These are phyloP conservation scores for Hypholoma fasciculare DNA, from an alignment of 768 basidiomycete species.

Conservation along the genomic window DNA sequence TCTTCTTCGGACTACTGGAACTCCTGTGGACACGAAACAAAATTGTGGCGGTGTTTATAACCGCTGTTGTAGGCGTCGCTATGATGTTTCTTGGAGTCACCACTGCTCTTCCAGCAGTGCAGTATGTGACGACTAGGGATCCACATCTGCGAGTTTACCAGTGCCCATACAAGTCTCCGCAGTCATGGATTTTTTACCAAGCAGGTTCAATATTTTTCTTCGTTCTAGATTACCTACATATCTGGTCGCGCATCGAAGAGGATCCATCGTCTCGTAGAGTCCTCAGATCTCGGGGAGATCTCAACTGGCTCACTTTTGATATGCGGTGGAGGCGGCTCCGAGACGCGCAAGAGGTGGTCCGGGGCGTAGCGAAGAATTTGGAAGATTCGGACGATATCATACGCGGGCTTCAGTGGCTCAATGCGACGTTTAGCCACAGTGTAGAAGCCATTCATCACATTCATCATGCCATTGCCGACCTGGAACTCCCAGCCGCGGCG, in stretches of 20 bases:
- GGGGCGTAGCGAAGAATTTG: conserved; percentile 20
- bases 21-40: conserved; percentile 23
- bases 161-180: conserved; percentile 33
- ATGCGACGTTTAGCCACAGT: conserved; percentile 26
- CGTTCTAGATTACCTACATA: conserved; percentile 17
- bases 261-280: conserved; percentile 24
- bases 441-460: conserved; percentile 28
- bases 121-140: conserved; percentile 24
- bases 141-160: conserved; percentile 25
- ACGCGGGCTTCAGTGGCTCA: conserved; percentile 28
- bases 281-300: conserved; percentile 23
- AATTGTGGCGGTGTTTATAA: conserved; percentile 18
- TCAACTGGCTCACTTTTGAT: conserved; percentile 30
- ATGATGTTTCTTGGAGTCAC: conserved; percentile 25
- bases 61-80: conserved; percentile 18
- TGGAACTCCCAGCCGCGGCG: conserved; percentile 23
- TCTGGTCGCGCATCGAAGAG: conserved; percentile 20
- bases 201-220: conserved; percentile 20
- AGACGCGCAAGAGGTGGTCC: conserved; percentile 23
- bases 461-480: conserved; percentile 23
- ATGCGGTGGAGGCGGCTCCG: conserved; percentile 30
- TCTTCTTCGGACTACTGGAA: conserved; percentile 26
- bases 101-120: conserved; percentile 26
- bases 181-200: conserved; percentile 31
- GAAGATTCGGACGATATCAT: conserved; percentile 25